Evolutionary conservation across 345 rosid genomes (phyloP), one percentile per base, ranked within the genome.

Genomic region (Mangifera indica): DNA sequence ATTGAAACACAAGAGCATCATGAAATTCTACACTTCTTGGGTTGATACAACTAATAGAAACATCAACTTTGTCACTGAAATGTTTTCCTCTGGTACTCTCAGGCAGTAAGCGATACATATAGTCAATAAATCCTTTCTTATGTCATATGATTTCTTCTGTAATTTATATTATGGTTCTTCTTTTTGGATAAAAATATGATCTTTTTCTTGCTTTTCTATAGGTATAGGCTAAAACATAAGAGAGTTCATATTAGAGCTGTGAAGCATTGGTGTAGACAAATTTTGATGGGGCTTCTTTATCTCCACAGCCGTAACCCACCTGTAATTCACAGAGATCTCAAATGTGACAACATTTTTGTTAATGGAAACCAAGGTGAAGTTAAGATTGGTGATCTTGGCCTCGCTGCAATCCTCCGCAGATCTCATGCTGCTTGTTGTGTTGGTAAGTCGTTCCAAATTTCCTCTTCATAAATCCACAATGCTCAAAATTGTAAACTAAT

Each of bases 321-420:
- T 32, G 91, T 96, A 51, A 96, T 96, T 69, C 99, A 95, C 69
- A 85, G 99, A 80, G 99, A 95, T 80, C 97, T 95, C 69, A 95
- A 95, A 80, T 96, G 99, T 76, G 99, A 96, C 62, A 96, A 96
- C 86, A 96, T 96, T 75, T 96, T 96, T 60, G 76, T 96, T 62
- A 96, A 96, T 82, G 99, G 99, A 17, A 89, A 96, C 79, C 98
- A 96, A 86, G 99, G 99, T 44, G 92, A 91, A 79, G 98, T 96
- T 71, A 96, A 96, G 83, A 96, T 96, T 8, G 99, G 99, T 11
- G 99, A 96, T 81, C 94, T 96, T 34, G 99, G 99, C 37, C 92
- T 96, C 2, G 99, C 99, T 34, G 99, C 94, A 0, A 87, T 96
- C 78, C 93, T 93, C 73, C 87, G 91, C 25, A 93, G 88, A 83